Evolutionary conservation across 345 rosid species (phyloP).

Genomic region (Eucalyptus curtisii): DNA sequence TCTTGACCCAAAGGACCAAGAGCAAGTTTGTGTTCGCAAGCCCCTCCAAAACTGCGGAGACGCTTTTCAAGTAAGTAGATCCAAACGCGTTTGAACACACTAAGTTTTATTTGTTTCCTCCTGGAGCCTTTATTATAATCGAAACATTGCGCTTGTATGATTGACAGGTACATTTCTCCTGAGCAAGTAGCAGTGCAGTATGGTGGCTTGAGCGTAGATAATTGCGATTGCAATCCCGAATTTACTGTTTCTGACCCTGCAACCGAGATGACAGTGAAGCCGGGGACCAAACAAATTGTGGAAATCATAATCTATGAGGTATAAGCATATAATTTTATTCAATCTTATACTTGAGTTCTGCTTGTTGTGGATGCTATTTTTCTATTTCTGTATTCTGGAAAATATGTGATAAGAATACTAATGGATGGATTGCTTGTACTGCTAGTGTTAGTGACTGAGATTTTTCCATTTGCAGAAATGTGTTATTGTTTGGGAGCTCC

Average conservation of each 20-base stretch:
- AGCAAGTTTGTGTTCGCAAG: conserved; percentile 89
- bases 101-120: not conserved
- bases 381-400: not conserved
- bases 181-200: conserved; percentile 87
- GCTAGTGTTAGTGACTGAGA: not conserved
- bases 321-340: not conserved
- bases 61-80: conserved; percentile 66
- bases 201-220: conserved; percentile 80
- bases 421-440: not conserved
- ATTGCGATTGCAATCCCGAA: conserved; percentile 74
- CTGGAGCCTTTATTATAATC: not conserved
- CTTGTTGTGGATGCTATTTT: not conserved
- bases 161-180: conserved; percentile 55
- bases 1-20: conserved; percentile 85
- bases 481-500: conserved; percentile 69
- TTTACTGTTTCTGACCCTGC: conserved; percentile 62
- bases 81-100: not conserved
- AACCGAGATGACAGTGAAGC: conserved; percentile 54
- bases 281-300: conserved; percentile 77
- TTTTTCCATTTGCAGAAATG: conserved; percentile 41
- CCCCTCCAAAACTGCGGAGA: conserved; percentile 63
- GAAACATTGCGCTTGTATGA: not conserved
- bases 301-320: conserved; percentile 90
- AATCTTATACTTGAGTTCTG: not conserved
- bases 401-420: not conserved